These are phyloP conservation scores for Rosa rugosa DNA, from an alignment of 306 rosid genomes.

Conservation along the genomic window DNA sequence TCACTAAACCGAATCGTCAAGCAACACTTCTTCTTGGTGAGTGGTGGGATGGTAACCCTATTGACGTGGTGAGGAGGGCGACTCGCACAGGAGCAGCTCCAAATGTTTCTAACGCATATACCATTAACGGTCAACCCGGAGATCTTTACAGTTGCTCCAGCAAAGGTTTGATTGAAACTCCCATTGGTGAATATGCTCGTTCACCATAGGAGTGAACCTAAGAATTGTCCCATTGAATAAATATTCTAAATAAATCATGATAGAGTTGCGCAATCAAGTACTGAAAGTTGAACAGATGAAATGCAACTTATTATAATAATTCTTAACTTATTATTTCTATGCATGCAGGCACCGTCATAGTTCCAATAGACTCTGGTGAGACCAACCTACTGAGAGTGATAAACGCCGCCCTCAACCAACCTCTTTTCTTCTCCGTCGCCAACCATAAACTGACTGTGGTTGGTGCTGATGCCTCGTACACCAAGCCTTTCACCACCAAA, in stretches of 20 bases:
- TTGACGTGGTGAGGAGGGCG: background rate
- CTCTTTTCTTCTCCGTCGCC: conserved; percentile 2
- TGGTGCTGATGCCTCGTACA: conserved; percentile 9
- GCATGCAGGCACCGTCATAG: conserved; percentile 42
- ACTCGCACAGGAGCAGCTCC: conserved; percentile 2
- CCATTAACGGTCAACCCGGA: conserved; percentile 39
- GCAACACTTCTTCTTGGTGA: background rate
- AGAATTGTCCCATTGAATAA: background rate
- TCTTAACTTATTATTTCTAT: no score
- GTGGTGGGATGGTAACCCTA: conserved; percentile 8
- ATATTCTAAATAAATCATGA: background rate
- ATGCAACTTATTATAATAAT: background rate
- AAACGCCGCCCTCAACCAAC: conserved; percentile 65
- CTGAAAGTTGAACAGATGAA: background rate
- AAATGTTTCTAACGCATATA: conserved; percentile 15
- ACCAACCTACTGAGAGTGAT: conserved; percentile 70
- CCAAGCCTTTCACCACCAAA: conserved; percentile 10
- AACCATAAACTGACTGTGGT: conserved; percentile 7
- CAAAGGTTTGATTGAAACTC: background rate
- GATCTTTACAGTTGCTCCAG: conserved; percentile 27
- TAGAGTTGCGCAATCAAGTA: background rate
- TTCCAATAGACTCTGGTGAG: conserved; percentile 64
- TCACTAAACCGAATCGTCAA: conserved; percentile 16
- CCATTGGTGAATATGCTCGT: no score
- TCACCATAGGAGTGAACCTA: no score